These are phyloP conservation scores for Eucalyptus cloeziana DNA, from an alignment of 345 rosid species.

Conservation along the genomic window DNA sequence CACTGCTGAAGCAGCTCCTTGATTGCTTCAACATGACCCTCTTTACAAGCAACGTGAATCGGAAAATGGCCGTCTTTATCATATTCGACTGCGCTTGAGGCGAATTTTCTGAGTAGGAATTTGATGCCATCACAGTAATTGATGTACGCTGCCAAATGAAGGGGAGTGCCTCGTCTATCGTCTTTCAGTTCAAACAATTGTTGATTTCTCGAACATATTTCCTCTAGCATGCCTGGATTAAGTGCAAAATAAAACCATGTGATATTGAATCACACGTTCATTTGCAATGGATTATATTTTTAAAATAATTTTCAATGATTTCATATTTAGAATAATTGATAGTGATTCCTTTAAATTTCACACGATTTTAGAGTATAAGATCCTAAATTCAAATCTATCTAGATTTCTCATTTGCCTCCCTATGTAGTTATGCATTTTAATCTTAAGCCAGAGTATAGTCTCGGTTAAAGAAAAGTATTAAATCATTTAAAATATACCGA, in stretches of 20 bases:
- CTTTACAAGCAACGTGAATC: background rate
- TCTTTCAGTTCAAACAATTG: background rate
- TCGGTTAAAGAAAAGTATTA: background rate
- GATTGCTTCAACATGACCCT: background rate
- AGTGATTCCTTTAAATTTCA: background rate
- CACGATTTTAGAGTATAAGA: background rate
- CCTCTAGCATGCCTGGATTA: background rate
- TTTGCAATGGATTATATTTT: background rate
- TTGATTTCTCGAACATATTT: fast-evolving
- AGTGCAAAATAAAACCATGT: background rate
- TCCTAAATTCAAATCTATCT: background rate
- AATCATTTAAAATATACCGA: background rate
- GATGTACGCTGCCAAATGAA: background rate
- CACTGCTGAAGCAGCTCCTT: background rate
- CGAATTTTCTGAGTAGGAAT: background rate
- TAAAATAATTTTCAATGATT: too few species aligned
- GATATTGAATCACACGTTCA: background rate
- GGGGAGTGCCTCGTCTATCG: background rate
- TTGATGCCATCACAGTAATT: background rate
- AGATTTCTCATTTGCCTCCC: background rate
- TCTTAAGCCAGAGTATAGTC: background rate
- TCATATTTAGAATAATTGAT: too few species aligned
- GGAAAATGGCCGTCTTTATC: background rate
- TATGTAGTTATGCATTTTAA: background rate
- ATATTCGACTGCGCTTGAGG: background rate